Conservation (phyloP, 2,329 filamentous ascomycete species). For the Colletotrichum paranaense region DNA sequence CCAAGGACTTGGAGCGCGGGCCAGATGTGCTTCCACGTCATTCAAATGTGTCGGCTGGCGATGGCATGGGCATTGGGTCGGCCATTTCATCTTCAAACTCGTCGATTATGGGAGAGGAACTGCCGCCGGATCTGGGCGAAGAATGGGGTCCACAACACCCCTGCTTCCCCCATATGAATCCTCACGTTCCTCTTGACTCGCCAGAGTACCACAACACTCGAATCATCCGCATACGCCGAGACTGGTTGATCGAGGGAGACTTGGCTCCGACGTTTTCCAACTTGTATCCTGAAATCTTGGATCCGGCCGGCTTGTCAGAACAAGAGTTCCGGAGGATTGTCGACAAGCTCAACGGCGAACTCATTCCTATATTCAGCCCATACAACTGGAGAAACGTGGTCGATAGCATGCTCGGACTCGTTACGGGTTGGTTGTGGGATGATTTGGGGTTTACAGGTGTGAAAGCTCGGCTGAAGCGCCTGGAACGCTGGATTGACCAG, state of each 20-base stretch:
- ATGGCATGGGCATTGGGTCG: slow-evolving; percentile 66
- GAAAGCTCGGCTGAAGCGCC: slow-evolving; percentile 75
- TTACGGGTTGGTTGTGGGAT: slow-evolving; percentile 96
- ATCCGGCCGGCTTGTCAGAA: slow-evolving; percentile 84
- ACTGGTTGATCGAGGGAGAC: slow-evolving; percentile 92
- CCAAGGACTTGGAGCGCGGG: slow-evolving; percentile 67
- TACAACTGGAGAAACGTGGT: slow-evolving; percentile 81
- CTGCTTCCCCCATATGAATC: slow-evolving; percentile 93
- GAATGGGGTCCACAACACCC: slow-evolving; percentile 95
- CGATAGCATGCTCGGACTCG: slow-evolving; percentile 81
- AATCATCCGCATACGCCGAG: slow-evolving; percentile 89
- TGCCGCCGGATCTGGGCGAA: slow-evolving; percentile 75
- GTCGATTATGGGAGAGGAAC: slow-evolving; percentile 72
- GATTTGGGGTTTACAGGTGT: slow-evolving; percentile 82
- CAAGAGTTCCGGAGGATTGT: slow-evolving; percentile 87
- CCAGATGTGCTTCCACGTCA: slow-evolving; percentile 55
- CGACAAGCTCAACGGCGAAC: slow-evolving; percentile 81
- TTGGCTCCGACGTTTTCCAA: slow-evolving; percentile 94
- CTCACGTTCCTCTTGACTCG: slow-evolving; percentile 85
- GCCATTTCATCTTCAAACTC: slow-evolving; percentile 67
- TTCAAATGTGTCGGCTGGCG: slow-evolving; percentile 61
- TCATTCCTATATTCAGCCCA: slow-evolving; percentile 84
- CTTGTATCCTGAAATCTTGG: slow-evolving; percentile 94
- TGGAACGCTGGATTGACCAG: slow-evolving; percentile 86
- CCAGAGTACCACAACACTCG: slow-evolving; percentile 81